A percentile compares a stretch with the other conserved stretches of the same genome.
Conservation (phyloP, 179 eudicot species). For the Camellia oleifera region DNA sequence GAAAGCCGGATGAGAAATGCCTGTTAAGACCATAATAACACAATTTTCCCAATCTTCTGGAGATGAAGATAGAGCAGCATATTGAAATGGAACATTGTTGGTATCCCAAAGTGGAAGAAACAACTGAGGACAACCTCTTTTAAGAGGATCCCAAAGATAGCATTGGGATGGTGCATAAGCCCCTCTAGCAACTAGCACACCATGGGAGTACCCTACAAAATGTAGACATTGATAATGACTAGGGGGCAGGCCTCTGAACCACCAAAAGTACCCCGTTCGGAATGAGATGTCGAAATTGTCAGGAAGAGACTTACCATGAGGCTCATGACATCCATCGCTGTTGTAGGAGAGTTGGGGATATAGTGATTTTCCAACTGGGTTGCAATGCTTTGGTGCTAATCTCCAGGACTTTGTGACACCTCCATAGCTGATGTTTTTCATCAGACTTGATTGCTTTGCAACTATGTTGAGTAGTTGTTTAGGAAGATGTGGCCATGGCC, state of each 20-base stretch:
- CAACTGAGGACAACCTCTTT: too few relatives aligned
- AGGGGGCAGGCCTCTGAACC: background rate
- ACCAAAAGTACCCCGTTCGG: background rate
- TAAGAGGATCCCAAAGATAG: conserved; percentile 6
- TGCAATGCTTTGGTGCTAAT: background rate
- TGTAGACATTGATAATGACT: background rate
- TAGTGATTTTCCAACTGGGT: background rate
- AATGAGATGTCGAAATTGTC: conserved; percentile 5
- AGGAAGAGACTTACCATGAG: background rate
- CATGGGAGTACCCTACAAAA: conserved; percentile 18
- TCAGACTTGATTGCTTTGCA: conserved; percentile 3
- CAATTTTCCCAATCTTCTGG: background rate
- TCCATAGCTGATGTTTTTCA: conserved; percentile 18
- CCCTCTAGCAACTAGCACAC: conserved; percentile 7
- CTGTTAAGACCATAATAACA: conserved; percentile 17
- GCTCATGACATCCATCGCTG: background rate
- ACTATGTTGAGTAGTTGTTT: conserved; percentile 12
- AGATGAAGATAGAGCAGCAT: background rate
- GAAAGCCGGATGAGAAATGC: conserved; percentile 14
- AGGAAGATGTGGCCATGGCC: conserved; percentile 24
- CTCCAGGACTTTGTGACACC: conserved; percentile 23
- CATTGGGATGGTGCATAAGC: background rate
- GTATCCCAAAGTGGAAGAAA: conserved; percentile 12
- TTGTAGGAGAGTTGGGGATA: background rate
- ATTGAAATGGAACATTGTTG: background rate